Conservation (phyloP, 352 stramenopile genomes). For the Phytophthora pseudosyringae region DNA sequence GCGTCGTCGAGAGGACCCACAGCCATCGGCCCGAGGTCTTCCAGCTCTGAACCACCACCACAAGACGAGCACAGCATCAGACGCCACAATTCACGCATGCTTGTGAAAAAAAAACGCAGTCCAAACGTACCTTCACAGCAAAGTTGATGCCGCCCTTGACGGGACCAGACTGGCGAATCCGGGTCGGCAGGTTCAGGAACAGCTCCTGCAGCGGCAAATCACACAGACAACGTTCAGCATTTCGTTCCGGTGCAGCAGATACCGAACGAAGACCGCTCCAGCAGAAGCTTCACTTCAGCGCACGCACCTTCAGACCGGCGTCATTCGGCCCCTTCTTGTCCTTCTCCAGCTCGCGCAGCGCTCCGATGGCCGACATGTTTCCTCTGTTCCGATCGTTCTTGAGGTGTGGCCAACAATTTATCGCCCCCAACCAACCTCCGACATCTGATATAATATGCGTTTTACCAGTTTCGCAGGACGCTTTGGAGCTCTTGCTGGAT, state of each 20-base stretch:
- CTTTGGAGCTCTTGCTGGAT: slow-evolving; percentile 40
- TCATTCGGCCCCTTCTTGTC: slow-evolving; percentile 79
- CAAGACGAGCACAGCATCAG: slow-evolving; percentile 16
- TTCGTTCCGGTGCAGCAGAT: not conserved
- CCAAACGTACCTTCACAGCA: slow-evolving; percentile 44
- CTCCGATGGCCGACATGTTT: slow-evolving; percentile 85
- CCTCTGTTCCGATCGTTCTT: slow-evolving; percentile 25
- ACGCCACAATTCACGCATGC: not conserved
- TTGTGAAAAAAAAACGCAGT: not conserved
- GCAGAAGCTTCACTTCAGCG: not conserved
- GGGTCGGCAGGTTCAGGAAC: slow-evolving; percentile 73
- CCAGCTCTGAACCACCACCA: slow-evolving; percentile 47
- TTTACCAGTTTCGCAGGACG: slow-evolving; percentile 36
- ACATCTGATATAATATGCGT: slow-evolving; percentile 24
- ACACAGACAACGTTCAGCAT: slow-evolving; percentile 19
- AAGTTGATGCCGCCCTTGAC: slow-evolving; percentile 70
- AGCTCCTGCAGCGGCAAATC: slow-evolving; percentile 47
- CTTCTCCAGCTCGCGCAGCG: slow-evolving; percentile 85
- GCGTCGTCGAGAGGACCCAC: slow-evolving; percentile 84
- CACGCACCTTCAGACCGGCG: slow-evolving; percentile 56
- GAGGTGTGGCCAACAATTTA: slow-evolving; percentile 47
- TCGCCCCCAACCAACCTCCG: slow-evolving; percentile 4
- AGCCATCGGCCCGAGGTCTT: slow-evolving; percentile 71
- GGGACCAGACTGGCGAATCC: slow-evolving; percentile 67
- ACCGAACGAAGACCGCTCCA: not conserved